Evolutionary conservation across 371 early-diverging fungal species (phyloP), one percentile per base, ranked within the genome.

Genomic region (Capniomyces stellatus): DNA sequence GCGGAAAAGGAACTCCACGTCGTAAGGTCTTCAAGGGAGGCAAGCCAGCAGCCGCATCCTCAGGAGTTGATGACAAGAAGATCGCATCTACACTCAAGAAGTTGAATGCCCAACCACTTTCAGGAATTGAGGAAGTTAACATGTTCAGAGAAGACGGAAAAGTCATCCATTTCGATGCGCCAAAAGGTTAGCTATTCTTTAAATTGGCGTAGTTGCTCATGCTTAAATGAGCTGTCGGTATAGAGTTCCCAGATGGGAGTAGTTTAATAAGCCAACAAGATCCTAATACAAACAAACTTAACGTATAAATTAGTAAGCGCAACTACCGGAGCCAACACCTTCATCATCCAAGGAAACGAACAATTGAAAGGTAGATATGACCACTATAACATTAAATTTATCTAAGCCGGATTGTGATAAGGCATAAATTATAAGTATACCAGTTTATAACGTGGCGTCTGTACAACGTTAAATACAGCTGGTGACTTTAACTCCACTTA

Each of bases 1-100:
- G 95, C 69, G 90, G 92, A 58, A 91, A 90, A 75, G 95, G 95
- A 66, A 87, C 95, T 55, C 94, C 98, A 62, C 85, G 92, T 58
- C 83, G 98, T 69, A 92, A 92, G 78, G 73, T 83, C 64, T 86
- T 83, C 79, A 92, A 87, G 77, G 64, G 75, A 54, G 69, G 74
- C 79, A 73, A 58, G 75, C 19, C 46, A n/a, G 44, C 46, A 6
- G 21, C 46, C 19, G 35, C 48, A 54, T 75, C 52, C 60, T 69
- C 50, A 15, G 35, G 35, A 6, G 79, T 76, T 57, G 76, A 80
- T 69, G 93, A 92, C 77, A 87, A 87, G 66, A 91, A 88, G 82
- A 80, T 94, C 54, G 79, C 81, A 61, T 71, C 77, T 50, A 74
- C 83, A 49, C 70, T 92, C 55, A 89, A 87, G 72, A 91, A 89